phyloP scores from a whole-genome alignment of 2,329 filamentous ascomycete species.

The Cytospora piceae region DNA sequence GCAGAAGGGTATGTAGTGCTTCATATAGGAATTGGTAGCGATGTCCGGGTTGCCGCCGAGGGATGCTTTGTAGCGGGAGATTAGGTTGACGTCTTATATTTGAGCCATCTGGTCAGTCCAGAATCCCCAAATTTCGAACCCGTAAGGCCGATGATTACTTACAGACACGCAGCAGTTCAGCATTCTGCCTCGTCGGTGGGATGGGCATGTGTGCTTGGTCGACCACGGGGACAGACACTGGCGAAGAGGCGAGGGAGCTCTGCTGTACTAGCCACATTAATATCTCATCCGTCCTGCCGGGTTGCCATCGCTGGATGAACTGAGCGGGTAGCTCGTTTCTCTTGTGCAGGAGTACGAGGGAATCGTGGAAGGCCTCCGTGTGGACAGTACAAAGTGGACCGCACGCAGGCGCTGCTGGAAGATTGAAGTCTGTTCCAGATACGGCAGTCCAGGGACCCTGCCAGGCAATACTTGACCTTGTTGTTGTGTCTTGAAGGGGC shows the following conservation, averaged over 20 bases:
- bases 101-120: background rate
- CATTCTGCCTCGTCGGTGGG: constrained; percentile 47
- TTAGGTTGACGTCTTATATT: constrained; percentile 48
- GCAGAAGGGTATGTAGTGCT: constrained; percentile 51
- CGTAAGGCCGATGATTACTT: constrained; percentile 33
- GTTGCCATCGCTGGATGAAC: constrained; percentile 29
- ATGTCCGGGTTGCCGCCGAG: constrained; percentile 53
- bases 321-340: constrained; percentile 32
- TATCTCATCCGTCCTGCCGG: constrained; percentile 29
- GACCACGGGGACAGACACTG: constrained; percentile 30
- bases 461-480: background rate
- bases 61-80: constrained; percentile 55
- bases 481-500: background rate
- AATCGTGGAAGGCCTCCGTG: constrained; percentile 37
- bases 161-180: constrained; percentile 55
- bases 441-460: constrained; percentile 10
- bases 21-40: constrained; percentile 48
- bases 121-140: background rate
- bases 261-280: constrained; percentile 37
- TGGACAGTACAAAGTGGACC: constrained; percentile 35
- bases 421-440: background rate
- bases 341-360: constrained; percentile 36
- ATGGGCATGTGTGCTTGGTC: constrained; percentile 48
- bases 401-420: constrained; percentile 28
- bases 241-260: background rate